phyloP scores from a whole-genome alignment of 1,139 yeast genomes.

The Hyphopichia khmerensis region DNA sequence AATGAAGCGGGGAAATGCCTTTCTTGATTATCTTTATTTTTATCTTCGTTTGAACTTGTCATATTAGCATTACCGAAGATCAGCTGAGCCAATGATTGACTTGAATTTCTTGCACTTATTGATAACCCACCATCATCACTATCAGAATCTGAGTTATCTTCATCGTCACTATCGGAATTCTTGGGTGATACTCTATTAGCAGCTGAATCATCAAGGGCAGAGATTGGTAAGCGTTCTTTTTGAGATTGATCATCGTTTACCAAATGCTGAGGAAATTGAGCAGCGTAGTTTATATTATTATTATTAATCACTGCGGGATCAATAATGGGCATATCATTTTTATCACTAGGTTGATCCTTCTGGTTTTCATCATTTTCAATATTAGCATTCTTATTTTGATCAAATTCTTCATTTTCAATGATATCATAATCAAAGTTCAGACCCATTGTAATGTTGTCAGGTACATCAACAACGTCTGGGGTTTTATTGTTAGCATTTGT shows the following conservation, averaged over 20 bases:
- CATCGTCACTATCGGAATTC: constrained; percentile 19
- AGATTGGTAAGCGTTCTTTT: constrained; percentile 5
- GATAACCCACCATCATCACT: constrained; percentile 34
- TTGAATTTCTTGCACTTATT: constrained; percentile 40
- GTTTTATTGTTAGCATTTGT: constrained; percentile 14
- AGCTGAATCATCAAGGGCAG: constrained; percentile 14
- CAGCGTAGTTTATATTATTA: background rate
- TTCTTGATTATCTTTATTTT: constrained; percentile 3
- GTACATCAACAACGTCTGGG: constrained; percentile 47
- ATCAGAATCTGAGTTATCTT: constrained; percentile 18
- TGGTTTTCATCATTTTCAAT: background rate
- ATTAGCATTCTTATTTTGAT: constrained; percentile 1
- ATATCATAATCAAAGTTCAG: constrained; percentile 40
- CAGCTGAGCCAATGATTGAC: constrained; percentile 49
- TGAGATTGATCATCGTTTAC: background rate
- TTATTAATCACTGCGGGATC: constrained; percentile 19
- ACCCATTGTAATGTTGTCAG: constrained; percentile 43
- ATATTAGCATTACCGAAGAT: constrained; percentile 29
- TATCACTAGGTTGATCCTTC: background rate
- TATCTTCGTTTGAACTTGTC: constrained; percentile 16
- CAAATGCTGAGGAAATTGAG: background rate
- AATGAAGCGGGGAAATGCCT: constrained; percentile 20
- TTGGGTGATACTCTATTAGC: constrained; percentile 6
- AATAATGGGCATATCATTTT: constrained; percentile 20
- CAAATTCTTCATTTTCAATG: constrained; percentile 23